Conservation (phyloP, 1,139 yeast genomes). For the Ogataea hybrid region DNA sequence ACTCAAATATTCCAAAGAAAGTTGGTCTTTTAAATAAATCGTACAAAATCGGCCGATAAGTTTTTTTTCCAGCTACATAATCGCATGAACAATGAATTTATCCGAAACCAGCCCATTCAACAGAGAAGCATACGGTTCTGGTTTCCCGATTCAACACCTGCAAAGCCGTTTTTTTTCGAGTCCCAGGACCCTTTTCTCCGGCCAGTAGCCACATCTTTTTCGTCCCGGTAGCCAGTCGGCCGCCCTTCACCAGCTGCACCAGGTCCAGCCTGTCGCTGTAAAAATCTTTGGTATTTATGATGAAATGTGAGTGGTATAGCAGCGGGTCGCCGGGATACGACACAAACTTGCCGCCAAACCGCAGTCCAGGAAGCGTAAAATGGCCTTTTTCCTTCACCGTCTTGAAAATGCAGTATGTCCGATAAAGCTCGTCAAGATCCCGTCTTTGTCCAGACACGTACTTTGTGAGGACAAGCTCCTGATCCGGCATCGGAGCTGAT, state of each 20-base stretch:
- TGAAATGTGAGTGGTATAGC: conserved; percentile 82
- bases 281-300: conserved; percentile 54
- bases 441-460: conserved; percentile 5
- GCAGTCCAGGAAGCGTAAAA: conserved; percentile 75
- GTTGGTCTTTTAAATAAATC: background rate
- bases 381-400: conserved; percentile 47
- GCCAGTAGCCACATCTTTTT: conserved; percentile 76
- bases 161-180: conserved; percentile 4
- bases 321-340: conserved; percentile 96
- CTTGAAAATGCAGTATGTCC: conserved; percentile 35
- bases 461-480: conserved; percentile 3
- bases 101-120: conserved; percentile 86
- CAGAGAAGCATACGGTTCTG: conserved; percentile 47
- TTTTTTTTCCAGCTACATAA: background rate
- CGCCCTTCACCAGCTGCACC: conserved; percentile 69
- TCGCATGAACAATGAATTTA: conserved; percentile 25
- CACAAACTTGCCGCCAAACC: conserved; percentile 87
- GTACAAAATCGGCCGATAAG: conserved; percentile 7
- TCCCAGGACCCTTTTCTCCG: conserved; percentile 15
- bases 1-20: background rate
- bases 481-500: background rate
- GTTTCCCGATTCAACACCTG: conserved; percentile 9
- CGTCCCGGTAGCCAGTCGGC: conserved; percentile 89
- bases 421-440: conserved; percentile 20
- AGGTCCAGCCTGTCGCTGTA: conserved; percentile 51